A percentile compares a stretch with the other conserved stretches of the same genome.
Conservation (phyloP, 441 rosid genomes). For the Euphorbia schlechtendalii region DNA sequence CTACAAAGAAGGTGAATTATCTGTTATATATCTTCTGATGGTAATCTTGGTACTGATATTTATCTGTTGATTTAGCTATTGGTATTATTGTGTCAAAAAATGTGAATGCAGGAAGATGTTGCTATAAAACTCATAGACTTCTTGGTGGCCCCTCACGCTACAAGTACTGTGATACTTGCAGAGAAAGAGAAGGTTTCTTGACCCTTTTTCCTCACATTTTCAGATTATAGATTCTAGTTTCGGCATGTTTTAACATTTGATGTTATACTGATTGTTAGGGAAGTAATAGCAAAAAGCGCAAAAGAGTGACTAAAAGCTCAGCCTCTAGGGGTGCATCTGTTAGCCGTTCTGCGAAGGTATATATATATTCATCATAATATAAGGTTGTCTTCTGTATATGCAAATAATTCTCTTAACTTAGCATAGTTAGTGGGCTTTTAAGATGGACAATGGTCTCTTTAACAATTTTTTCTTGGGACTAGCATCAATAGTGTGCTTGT, state of each 20-base stretch:
- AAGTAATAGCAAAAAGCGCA: constrained; percentile 65
- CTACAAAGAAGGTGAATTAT: constrained; percentile 81
- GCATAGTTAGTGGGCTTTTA: not conserved
- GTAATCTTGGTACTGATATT: no score
- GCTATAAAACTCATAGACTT: constrained; percentile 61
- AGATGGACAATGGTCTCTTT: not conserved
- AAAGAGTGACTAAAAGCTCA: constrained; percentile 47
- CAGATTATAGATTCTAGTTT: no score
- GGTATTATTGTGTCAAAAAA: constrained; percentile 4
- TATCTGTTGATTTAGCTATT: no score
- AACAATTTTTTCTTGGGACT: not conserved
- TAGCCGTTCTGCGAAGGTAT: constrained; percentile 59
- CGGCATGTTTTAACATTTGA: no score
- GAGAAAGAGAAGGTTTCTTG: constrained; percentile 58
- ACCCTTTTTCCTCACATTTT: not conserved
- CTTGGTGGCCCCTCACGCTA: constrained; percentile 73
- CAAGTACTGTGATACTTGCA: constrained; percentile 49
- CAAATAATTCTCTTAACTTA: not conserved
- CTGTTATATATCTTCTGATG: no score
- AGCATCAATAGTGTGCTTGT: not conserved
- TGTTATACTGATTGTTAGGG: constrained; percentile 33
- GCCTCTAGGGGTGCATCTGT: constrained; percentile 40
- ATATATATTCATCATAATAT: constrained; percentile 2
- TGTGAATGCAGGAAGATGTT: constrained; percentile 66
- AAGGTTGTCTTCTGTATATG: not conserved